Evolutionary conservation across 2,329 filamentous ascomycete genomes (phyloP).

Genomic region (Aaosphaeria pasadenensis): DNA sequence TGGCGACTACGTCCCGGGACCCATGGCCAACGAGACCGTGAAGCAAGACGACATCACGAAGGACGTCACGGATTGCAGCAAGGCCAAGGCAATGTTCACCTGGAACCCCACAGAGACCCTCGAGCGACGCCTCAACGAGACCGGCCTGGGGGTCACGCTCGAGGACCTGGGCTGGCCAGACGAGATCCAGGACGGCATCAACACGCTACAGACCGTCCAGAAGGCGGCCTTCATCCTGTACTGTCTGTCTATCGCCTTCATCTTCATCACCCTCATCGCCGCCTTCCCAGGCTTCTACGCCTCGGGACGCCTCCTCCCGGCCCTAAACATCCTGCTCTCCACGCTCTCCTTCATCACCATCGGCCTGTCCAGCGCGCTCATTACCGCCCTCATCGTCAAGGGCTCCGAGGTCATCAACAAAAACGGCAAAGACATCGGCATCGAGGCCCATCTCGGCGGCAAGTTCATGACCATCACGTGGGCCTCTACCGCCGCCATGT

Average conservation of each 20-base stretch:
- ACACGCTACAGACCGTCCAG: constrained; percentile 48
- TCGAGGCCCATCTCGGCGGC: constrained; percentile 49
- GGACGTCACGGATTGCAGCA: constrained; percentile 56
- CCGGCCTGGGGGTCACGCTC: constrained; percentile 46
- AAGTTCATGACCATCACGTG: constrained; percentile 61
- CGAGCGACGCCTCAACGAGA: constrained; percentile 46
- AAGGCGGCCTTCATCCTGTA: constrained; percentile 59
- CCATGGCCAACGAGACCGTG: constrained; percentile 44
- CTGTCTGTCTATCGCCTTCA: constrained; percentile 54
- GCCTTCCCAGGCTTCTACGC: constrained; percentile 46
- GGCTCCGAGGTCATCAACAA: constrained; percentile 53
- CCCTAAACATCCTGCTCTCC: constrained; percentile 50
- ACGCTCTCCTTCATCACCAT: constrained; percentile 56
- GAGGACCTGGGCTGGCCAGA: constrained; percentile 55
- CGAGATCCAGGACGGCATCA: constrained; percentile 53
- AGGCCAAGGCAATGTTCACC: constrained; percentile 52
- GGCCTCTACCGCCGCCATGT: constrained; percentile 51
- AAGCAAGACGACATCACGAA: constrained; percentile 40
- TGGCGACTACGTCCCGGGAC: constrained; percentile 44
- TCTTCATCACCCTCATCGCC: constrained; percentile 49
- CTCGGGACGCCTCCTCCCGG: constrained; percentile 44
- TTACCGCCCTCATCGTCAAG: constrained; percentile 60
- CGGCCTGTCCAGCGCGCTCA: constrained; percentile 72
- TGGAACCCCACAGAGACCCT: constrained; percentile 56
- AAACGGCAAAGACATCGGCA: constrained; percentile 49